Evolutionary conservation across 2,329 filamentous ascomycete species (phyloP), one percentile per base, ranked within the genome.

Genomic region (Knufia petricola): DNA sequence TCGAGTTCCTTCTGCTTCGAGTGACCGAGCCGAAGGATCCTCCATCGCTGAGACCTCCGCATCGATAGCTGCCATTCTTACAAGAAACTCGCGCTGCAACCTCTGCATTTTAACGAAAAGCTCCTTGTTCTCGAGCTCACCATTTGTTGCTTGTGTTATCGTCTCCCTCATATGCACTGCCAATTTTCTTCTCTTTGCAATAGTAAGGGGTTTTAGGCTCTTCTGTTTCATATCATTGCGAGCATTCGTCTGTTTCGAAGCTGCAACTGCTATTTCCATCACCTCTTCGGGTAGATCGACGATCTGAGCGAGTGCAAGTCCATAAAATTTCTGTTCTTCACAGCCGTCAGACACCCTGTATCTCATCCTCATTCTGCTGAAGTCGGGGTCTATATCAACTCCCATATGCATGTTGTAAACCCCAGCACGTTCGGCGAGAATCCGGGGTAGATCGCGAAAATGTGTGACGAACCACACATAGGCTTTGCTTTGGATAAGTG

Each of bases 401-500:
- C 79, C 76, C 1, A 96, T 75, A 60, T 95, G 88, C 1, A 94
- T 70, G 55, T 87, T 94, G 20, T 89, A 72, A 0, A 95, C 87
- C 0, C 88, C 88, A 13, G 77, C 79, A 9, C 85, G 78, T 54
- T 88, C 81, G 1, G 77, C 73, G 52, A 95, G 73, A 30, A 90
- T 85, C 2, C 75, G 76, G 0, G 88, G 83, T 2, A 98, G 72
- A 52, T 95, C 86, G 30, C 78, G 74, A 61, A 95, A 98, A 61
- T 98, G 94, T 0, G 92, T 96, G 1, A 84, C 87, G 65, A 98
- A 98, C 82, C 87, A 95, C 0, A 95, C 80, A 0, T 86, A 74
- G 0, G 88, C 82, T 51, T 79, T 76, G 57, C 80, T 92, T 51
- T 88, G 78, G 3, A 95, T 77, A 2, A 98, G 71, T 0, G 86